Evolutionary conservation across 192 early-diverging fungal genomes (phyloP), one percentile per base, ranked within the genome.

Genomic region (Backusella tuberculispora): DNA sequence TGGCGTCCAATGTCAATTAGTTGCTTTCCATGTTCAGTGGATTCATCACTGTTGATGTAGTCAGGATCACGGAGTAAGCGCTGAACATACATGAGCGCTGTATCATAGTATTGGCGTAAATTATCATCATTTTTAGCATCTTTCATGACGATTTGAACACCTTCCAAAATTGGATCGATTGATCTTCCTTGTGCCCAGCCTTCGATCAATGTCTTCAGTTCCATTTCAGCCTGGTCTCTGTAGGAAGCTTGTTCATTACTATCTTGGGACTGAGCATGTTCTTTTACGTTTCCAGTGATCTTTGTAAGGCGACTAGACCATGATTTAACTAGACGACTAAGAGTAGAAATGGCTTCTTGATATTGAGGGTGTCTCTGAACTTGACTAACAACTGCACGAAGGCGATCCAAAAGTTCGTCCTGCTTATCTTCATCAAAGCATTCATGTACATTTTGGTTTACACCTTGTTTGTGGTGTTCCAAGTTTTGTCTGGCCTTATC

Each of bases 121-220:
- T 76, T 44, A 0, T 73, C 65, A 42, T 84, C 83, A 0, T 48
- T 43, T 40, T 19, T 50, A 13, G 75, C 72, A 14, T 71, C 75
- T 1, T 38, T 8, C 66, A 76, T 75, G 29, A 84, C 68, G 5
- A 65, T 63, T 24, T 80, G 56, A 19, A 84, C 45, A 10, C 63
- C 29, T 5, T 40, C 42, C 60, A 84, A 74, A 29, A 84, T 73
- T 1, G 78, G 80, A 45, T 84, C 80, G 21, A 84, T 65, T 2
- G 66, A 26, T 17, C 78, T 71, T 13, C 78, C 83, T 50, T 84
- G 83, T 9, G 83, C 83, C 83, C 83, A 84, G 15, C 73, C 76
- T 63, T 84, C 78, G 19, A 82, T 69, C 13, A 84, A 78, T 12
- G 79, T 45, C 46, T 84, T 80, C 29, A 80, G 64, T 68, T 84